Percentiles rank a stretch among this genome's conserved stretches.
phyloP scores from a whole-genome alignment of 495 filamentous ascomycete genomes.

The Friedmanniomyces simplex region DNA sequence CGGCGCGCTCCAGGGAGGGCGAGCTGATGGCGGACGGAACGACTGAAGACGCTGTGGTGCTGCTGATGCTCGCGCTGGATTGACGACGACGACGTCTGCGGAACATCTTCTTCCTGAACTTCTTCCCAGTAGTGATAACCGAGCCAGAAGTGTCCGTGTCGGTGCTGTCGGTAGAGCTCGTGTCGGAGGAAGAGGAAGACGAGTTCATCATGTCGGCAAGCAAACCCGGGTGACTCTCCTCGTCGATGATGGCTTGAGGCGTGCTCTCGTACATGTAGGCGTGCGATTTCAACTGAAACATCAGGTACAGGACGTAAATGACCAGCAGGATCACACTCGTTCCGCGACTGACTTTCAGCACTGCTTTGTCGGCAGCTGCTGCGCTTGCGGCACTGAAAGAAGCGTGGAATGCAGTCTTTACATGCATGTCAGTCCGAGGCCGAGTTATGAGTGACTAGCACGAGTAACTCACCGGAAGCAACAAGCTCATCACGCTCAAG shows the following conservation, averaged over 20 bases:
- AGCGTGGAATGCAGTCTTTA: conserved; percentile 88
- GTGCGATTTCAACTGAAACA: conserved; percentile 89
- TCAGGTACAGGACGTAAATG: conserved; percentile 73
- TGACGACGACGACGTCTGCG: conserved; percentile 56
- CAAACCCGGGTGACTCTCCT: conserved; percentile 74
- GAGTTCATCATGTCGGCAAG: conserved; percentile 68
- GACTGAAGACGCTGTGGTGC: conserved; percentile 38
- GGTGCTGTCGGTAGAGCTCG: conserved; percentile 53
- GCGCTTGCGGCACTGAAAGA: conserved; percentile 53
- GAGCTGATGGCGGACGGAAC: conserved; percentile 33
- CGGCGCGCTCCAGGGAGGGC: conserved; percentile 34
- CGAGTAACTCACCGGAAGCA: conserved; percentile 50
- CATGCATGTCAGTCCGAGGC: conserved; percentile 22
- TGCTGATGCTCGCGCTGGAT: conserved; percentile 59
- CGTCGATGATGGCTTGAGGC: conserved; percentile 79
- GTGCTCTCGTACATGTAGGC: conserved; percentile 85
- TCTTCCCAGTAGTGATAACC: conserved; percentile 56
- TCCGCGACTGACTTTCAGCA: conserved; percentile 75
- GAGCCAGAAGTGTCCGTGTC: conserved; percentile 54
- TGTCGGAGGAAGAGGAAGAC: conserved; percentile 46
- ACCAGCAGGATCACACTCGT: conserved; percentile 81
- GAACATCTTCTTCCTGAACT: conserved; percentile 56
- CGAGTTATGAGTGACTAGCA: neutral
- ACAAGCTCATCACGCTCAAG: conserved; percentile 75
- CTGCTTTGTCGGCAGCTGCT: conserved; percentile 48